Evolutionary conservation across 495 filamentous ascomycete species (phyloP).

Genomic region (Bryoglossum gracile): DNA sequence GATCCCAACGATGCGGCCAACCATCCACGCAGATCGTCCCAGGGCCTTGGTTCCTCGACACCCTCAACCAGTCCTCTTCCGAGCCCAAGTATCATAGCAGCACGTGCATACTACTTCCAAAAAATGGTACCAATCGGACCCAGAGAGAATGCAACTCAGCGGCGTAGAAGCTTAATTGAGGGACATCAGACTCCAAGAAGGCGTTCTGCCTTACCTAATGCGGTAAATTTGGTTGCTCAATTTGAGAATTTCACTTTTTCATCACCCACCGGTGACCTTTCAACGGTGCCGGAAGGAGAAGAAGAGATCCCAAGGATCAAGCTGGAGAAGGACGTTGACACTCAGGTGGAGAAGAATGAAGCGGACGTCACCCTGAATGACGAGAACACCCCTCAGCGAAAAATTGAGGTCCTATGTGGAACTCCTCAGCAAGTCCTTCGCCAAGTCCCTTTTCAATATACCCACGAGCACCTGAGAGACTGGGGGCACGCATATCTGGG

Average conservation of each 20-base stretch:
- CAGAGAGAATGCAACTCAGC: background rate
- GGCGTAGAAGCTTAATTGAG: conserved; percentile 20
- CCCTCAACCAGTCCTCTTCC: conserved; percentile 6
- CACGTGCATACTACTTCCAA: conserved; percentile 19
- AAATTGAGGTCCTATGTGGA: conserved; percentile 1
- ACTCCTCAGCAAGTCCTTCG: background rate
- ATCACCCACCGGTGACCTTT: background rate
- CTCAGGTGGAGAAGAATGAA: background rate
- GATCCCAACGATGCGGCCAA: background rate
- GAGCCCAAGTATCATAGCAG: conserved; percentile 16
- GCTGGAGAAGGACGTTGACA: background rate
- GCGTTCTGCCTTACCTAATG: conserved; percentile 11
- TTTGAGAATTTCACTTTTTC: conserved; percentile 12
- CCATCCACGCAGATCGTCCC: conserved; percentile 4
- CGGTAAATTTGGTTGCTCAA: background rate
- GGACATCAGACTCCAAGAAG: conserved; percentile 11
- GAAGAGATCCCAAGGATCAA: background rate
- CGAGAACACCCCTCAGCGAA: background rate
- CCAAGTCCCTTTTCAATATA: conserved; percentile 20
- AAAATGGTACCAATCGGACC: conserved; percentile 8
- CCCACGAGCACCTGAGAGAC: conserved; percentile 18
- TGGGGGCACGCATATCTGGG: conserved; percentile 21
- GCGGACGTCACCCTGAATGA: background rate
- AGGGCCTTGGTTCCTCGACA: background rate
- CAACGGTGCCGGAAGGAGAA: conserved; percentile 1